Base-by-base conservation (phyloP, 129 eudicot genomes). In the Saposhnikovia divaricata region DNA sequence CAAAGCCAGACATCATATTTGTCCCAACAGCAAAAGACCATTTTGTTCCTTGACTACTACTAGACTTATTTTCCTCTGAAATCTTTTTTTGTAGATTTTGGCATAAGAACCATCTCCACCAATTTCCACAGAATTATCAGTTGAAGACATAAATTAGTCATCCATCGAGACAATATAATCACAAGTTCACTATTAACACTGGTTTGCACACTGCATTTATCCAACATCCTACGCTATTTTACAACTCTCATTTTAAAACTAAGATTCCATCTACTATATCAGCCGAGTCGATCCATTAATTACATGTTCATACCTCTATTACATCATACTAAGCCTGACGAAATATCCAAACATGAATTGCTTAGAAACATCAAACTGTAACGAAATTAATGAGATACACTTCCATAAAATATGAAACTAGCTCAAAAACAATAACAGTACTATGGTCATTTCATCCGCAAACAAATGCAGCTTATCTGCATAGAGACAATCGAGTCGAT, bases 51-150 rank as follows among this genome's bases (percentile, higher is more conserved):
- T 87, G 85, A 34, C 86, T 80, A 45, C 51, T 45, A 74, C 31
- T 45, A 70, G 97, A 66, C 55, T 84, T 84, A 37, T 81, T 83
- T 72, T 86, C 98, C 73, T 78, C 81, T 68, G 87, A 46, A 50
- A 89, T 18, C 46, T 70, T 81, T 81, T 83, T 89, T 21, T n/a
- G 89, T 31, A 37, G 87, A 81, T 85, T 90, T 92, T 25, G 97
- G 94, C 80, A 84, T 75, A 78, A 89, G 80, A 47, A 90, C 48
- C 82, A 90, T 92, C 89, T 79, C 94, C 87, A 87, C 91, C 86
- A 96, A 77, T 83, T 92, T 92, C 97, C 98, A 92, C 81, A 92
- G 38, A 89, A 96, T 98, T 96, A 97, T 92, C 86, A 96, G 86
- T 98, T 96, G 95, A 90, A 87, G 72, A 88, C 83, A 88, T 80